phyloP scores from a whole-genome alignment of 1,284 basidiomycete species.

The Melanopsichium pennsylvanicum region DNA sequence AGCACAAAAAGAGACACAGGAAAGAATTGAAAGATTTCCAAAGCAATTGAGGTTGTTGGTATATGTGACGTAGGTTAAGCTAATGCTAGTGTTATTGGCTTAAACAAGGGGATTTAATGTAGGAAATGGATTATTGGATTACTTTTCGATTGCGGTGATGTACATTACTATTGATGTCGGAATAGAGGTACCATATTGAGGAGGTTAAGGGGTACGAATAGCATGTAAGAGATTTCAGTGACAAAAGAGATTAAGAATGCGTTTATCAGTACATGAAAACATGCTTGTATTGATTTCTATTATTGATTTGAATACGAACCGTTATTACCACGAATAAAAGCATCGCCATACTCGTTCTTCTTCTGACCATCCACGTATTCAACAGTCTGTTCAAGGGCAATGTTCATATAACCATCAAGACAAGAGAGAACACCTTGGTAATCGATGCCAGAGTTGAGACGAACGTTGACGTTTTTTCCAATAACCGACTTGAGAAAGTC shows the following conservation, averaged over 20 bases:
- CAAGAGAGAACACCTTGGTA: conserved; percentile 94
- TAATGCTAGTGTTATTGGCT: too few species aligned
- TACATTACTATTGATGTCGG: conserved; percentile 35
- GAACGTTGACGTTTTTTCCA: conserved; percentile 90
- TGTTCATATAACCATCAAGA: conserved; percentile 93
- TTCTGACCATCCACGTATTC: conserved; percentile 87
- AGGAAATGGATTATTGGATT: not conserved
- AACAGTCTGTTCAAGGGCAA: conserved; percentile 94
- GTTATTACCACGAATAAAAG: conserved; percentile 95
- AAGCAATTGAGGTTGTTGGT: too few species aligned
- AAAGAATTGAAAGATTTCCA: too few species aligned
- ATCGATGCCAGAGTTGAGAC: conserved; percentile 93
- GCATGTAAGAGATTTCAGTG: not conserved
- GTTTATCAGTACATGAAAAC: too few species aligned
- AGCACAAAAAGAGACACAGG: too few species aligned
- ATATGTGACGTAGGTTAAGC: too few species aligned
- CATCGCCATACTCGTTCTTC: conserved; percentile 90
- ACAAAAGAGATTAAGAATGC: too few species aligned
- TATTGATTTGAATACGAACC: conserved; percentile 72
- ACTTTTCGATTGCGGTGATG: conserved; percentile 50
- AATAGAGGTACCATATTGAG: not conserved
- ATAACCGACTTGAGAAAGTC: conserved; percentile 73
- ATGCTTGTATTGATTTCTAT: too few species aligned
- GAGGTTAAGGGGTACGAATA: not conserved
- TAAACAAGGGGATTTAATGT: too few species aligned